Conservation (phyloP, 257 asterid genomes). For the Plantago ovata region DNA sequence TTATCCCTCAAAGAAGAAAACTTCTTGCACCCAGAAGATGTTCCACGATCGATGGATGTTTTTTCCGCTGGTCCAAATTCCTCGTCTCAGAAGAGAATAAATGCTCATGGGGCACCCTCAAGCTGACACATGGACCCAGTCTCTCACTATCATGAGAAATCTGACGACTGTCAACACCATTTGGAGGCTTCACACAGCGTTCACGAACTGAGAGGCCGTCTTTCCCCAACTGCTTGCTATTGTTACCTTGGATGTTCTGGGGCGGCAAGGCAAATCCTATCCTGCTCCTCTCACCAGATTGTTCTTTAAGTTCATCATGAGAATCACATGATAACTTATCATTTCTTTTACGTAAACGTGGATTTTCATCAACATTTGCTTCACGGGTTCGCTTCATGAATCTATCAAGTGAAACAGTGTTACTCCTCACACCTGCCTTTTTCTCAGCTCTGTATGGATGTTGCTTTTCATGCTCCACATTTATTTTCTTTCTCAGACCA, state of each 20-base stretch:
- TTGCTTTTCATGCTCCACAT: conserved; percentile 33
- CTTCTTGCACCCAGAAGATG: conserved; percentile 37
- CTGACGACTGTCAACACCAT: conserved; percentile 24
- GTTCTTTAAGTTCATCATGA: conserved; percentile 30
- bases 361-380: conserved; percentile 33
- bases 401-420: conserved; percentile 26
- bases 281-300: conserved; percentile 35
- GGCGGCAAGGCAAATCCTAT: conserved; percentile 28
- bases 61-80: conserved; percentile 33
- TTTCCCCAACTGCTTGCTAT: conserved; percentile 32
- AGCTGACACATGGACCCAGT: conserved; percentile 25
- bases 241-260: conserved; percentile 22
- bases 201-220: conserved; percentile 23
- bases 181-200: conserved; percentile 20
- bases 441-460: conserved; percentile 23
- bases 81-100: conserved; percentile 31
- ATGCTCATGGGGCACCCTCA: conserved; percentile 25
- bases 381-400: conserved; percentile 27
- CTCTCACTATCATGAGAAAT: conserved; percentile 29
- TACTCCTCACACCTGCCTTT: conserved; percentile 26
- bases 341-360: conserved; percentile 32
- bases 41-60: conserved; percentile 26
- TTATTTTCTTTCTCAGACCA: conserved; percentile 44
- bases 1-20: conserved; percentile 52
- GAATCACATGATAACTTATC: conserved; percentile 28